Conservation (phyloP, 305 asterid species). For the Solanum hybrid region DNA sequence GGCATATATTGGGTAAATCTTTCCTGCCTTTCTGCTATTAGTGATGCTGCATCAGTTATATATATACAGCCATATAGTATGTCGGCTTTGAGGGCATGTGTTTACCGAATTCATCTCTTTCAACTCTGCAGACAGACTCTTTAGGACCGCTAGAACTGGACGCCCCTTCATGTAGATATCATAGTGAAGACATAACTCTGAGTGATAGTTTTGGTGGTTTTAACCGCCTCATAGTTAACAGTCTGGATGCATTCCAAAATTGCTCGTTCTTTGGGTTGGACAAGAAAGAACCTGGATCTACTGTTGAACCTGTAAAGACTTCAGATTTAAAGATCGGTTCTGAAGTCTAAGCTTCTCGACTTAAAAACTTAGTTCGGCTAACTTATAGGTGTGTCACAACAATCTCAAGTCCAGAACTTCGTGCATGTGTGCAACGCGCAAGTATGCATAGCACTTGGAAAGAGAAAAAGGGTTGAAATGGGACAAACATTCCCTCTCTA, state of each 20-base stretch:
- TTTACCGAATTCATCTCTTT: constrained; percentile 18
- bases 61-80: background rate
- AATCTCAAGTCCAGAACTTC: background rate
- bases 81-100: background rate
- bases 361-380: background rate
- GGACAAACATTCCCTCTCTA: background rate
- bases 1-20: constrained; percentile 79
- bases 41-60: background rate
- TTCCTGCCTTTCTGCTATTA: background rate
- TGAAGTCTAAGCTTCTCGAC: constrained; percentile 27
- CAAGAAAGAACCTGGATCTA: constrained; percentile 56
- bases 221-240: constrained; percentile 80
- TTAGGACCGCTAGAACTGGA: constrained; percentile 94
- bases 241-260: constrained; percentile 83
- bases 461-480: background rate
- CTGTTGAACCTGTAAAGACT: constrained; percentile 36
- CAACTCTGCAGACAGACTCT: constrained; percentile 71
- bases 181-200: constrained; percentile 64
- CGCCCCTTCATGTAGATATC: constrained; percentile 78
- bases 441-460: background rate
- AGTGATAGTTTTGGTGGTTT: constrained; percentile 86
- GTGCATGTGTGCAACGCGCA: background rate
- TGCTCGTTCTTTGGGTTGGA: constrained; percentile 81
- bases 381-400: background rate
- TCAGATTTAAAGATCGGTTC: constrained; percentile 47